A percentile compares a stretch with the other conserved stretches of the same genome.
Conservation (phyloP, 164 flowering plant genomes). For the Nelumbo lutea region DNA sequence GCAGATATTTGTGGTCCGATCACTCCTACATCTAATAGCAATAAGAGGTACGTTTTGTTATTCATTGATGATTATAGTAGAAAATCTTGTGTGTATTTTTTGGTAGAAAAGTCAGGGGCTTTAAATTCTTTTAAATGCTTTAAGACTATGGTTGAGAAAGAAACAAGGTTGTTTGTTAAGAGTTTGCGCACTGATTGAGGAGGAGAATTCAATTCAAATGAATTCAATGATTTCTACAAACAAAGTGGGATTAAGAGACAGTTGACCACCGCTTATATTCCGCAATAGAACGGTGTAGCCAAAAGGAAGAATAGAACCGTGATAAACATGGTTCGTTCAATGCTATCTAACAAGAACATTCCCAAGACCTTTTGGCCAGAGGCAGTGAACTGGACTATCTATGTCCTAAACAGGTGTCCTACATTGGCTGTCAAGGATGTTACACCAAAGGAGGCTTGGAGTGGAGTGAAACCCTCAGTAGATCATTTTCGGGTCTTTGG, state of each 20-base stretch:
- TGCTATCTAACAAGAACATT: conserved; percentile 8
- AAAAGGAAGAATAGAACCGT: background rate
- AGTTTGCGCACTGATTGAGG: conserved; percentile 10
- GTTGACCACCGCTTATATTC: conserved; percentile 9
- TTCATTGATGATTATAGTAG: conserved; percentile 13
- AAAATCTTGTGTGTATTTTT: conserved; percentile 5
- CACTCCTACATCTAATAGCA: conserved; percentile 7
- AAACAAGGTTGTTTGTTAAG: conserved; percentile 6
- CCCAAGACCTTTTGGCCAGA: conserved; percentile 14
- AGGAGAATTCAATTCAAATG: conserved; percentile 13
- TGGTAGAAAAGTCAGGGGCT: conserved; percentile 8
- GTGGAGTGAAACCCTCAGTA: conserved; percentile 8
- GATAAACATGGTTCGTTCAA: conserved; percentile 4
- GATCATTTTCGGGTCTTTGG: conserved; percentile 12
- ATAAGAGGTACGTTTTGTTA: conserved; percentile 8
- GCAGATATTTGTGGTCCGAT: conserved; percentile 9
- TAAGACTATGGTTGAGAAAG: conserved; percentile 5
- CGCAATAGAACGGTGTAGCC: conserved; percentile 14
- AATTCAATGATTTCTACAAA: conserved; percentile 8
- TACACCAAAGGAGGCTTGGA: conserved; percentile 12
- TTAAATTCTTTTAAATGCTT: conserved; percentile 2
- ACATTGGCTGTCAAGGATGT: conserved; percentile 7
- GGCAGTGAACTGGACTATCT: conserved; percentile 9
- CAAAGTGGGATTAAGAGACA: conserved; percentile 8
- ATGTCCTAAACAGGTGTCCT: conserved; percentile 12